Percentiles rank a stretch among this genome's conserved stretches.
Evolutionary conservation across 306 rosid genomes (phyloP).

Genomic region (Dalbergia cultrata): DNA sequence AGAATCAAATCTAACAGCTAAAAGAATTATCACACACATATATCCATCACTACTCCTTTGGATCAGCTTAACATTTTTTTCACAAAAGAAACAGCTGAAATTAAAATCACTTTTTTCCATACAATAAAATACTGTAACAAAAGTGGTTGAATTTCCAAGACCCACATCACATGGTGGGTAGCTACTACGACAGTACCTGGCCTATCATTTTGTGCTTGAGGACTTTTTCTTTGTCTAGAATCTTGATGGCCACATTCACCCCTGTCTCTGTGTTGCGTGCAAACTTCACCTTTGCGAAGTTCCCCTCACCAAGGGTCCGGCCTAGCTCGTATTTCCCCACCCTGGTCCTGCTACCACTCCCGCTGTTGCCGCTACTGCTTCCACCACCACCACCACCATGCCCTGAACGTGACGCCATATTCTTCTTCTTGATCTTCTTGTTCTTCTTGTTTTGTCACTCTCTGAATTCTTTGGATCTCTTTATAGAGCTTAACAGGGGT

Average conservation of each 20-base stretch:
- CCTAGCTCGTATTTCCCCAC: conserved; percentile 81
- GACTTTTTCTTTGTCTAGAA: conserved; percentile 73
- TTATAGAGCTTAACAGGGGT: background rate
- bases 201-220: conserved; percentile 83
- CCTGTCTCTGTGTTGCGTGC: conserved; percentile 64
- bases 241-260: conserved; percentile 72
- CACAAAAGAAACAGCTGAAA: background rate
- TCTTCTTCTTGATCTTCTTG: background rate
- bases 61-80: background rate
- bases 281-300: conserved; percentile 75
- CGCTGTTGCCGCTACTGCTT: background rate
- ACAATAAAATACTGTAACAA: background rate
- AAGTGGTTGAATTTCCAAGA: background rate
- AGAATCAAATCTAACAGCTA: background rate
- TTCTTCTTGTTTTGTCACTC: background rate
- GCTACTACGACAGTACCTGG: conserved; percentile 53
- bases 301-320: conserved; percentile 74
- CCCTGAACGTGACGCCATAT: conserved; percentile 50
- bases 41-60: too few relatives aligned
- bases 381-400: background rate
- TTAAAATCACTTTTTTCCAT: background rate
- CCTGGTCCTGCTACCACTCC: conserved; percentile 49
- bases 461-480: background rate
- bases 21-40: background rate
- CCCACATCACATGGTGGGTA: too few relatives aligned